phyloP scores from a whole-genome alignment of 2,329 filamentous ascomycete genomes.

The Paraconiothyrium sp. region DNA sequence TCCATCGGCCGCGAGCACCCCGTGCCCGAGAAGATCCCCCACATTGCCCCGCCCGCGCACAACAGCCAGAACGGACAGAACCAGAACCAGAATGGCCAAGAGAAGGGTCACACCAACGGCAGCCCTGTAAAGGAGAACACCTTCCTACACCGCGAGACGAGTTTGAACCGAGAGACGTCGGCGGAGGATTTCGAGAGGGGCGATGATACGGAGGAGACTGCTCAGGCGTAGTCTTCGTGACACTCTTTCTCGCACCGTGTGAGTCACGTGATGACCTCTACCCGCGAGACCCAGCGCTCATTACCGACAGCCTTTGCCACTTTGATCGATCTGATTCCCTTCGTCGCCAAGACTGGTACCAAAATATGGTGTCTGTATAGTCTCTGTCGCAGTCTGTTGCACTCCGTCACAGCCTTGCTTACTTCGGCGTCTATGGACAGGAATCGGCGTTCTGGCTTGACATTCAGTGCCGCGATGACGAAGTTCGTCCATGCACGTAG shows the following conservation, averaged over 20 bases:
- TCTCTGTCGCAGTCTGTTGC: constrained; percentile 18
- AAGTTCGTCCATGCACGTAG: background rate
- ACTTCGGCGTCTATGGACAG: constrained; percentile 21
- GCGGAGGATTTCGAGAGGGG: constrained; percentile 66
- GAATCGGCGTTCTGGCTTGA: constrained; percentile 30
- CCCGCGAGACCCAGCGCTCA: constrained; percentile 5
- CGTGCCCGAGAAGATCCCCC: constrained; percentile 92
- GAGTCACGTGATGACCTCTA: background rate
- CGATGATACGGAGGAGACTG: constrained; percentile 28
- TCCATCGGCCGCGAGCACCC: constrained; percentile 95
- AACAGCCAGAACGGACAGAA: constrained; percentile 54
- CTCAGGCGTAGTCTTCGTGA: constrained; percentile 30
- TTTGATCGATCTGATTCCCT: constrained; percentile 19
- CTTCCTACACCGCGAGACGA: constrained; percentile 85
- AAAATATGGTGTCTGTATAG: constrained; percentile 33
- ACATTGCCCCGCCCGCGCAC: constrained; percentile 74
- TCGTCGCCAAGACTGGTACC: constrained; percentile 18
- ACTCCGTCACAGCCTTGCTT: constrained; percentile 24
- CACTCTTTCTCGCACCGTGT: background rate
- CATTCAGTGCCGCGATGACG: constrained; percentile 18
- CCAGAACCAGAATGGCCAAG: constrained; percentile 47
- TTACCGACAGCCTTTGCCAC: constrained; percentile 1
- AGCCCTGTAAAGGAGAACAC: constrained; percentile 92
- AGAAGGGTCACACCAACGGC: constrained; percentile 66
- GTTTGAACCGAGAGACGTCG: constrained; percentile 78